Conservation (phyloP, 768 basidiomycete genomes). For the Tulasnella sp. region DNA sequence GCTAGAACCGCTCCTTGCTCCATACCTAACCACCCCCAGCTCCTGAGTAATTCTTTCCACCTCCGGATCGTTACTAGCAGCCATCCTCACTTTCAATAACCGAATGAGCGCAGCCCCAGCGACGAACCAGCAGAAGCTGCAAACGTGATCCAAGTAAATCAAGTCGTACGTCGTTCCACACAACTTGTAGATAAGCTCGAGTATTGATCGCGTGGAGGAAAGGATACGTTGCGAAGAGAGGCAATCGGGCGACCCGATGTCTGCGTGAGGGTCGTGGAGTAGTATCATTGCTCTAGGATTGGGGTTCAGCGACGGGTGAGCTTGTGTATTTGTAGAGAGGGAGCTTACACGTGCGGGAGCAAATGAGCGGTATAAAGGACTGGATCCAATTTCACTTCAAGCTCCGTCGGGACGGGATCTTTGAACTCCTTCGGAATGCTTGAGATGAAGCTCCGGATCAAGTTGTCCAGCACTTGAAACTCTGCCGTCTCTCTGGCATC, state of each 20-base stretch:
- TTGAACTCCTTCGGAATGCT: slow-evolving; percentile 50
- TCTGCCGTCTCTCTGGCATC: slow-evolving; percentile 55
- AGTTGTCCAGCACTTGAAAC: slow-evolving; percentile 55
- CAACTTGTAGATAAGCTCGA: slow-evolving; percentile 11
- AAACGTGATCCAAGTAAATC: slow-evolving; percentile 27
- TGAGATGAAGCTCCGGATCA: slow-evolving; percentile 47
- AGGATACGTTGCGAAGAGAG: slow-evolving; percentile 5
- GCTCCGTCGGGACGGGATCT: slow-evolving; percentile 41
- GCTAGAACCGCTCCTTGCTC: not conserved
- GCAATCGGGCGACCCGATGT: slow-evolving; percentile 1
- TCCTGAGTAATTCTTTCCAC: not conserved
- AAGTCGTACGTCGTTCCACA: slow-evolving; percentile 16
- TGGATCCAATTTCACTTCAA: slow-evolving; percentile 38
- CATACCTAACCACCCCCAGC: slow-evolving; percentile 6
- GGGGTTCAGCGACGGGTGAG: not conserved
- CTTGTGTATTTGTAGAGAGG: not conserved
- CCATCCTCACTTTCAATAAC: not conserved
- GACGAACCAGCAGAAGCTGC: slow-evolving; percentile 19
- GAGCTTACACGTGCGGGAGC: slow-evolving; percentile 26
- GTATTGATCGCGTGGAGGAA: slow-evolving; percentile 10
- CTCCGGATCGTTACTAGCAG: not conserved
- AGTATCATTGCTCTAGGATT: slow-evolving; percentile 12
- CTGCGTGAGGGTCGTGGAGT: slow-evolving; percentile 22
- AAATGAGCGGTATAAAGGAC: slow-evolving; percentile 43
- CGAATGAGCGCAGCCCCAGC: slow-evolving; percentile 8